A percentile compares a stretch with the other conserved stretches of the same genome.
Conservation (phyloP, 345 rosid genomes). For the Eucalyptus cloeziana region DNA sequence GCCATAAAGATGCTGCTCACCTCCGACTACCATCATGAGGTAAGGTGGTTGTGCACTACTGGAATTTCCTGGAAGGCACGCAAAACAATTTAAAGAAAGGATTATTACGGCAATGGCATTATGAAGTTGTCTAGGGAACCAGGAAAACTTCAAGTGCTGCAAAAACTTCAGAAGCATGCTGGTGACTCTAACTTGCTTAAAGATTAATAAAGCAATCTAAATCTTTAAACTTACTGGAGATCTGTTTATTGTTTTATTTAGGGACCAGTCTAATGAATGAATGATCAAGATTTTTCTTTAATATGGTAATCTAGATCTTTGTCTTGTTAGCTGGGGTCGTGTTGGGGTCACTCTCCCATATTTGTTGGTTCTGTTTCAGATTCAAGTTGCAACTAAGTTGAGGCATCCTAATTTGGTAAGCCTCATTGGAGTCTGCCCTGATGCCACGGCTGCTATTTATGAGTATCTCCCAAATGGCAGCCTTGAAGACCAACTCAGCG, state of each 20-base stretch:
- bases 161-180: neutral
- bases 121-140: neutral
- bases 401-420: constrained; percentile 89
- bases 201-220: neutral
- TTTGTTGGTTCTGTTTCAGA: constrained; percentile 18
- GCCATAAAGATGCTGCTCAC: constrained; percentile 19
- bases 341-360: neutral
- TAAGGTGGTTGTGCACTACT: neutral
- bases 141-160: neutral
- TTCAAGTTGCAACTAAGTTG: constrained; percentile 57
- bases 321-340: neutral
- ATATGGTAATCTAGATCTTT: neutral
- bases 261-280: neutral
- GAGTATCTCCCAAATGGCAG: constrained; percentile 84
- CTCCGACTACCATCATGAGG: constrained; percentile 15
- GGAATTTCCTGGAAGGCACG: neutral
- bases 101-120: neutral
- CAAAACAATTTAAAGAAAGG: neutral
- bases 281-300: neutral
- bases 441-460: constrained; percentile 63
- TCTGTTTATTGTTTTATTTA: neutral
- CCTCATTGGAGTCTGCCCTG: constrained; percentile 84
- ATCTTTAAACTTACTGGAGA: neutral
- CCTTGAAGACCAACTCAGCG: constrained; percentile 75
- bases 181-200: neutral